phyloP scores from a whole-genome alignment of 148 eudicot genomes.

The Chenopodium album region DNA sequence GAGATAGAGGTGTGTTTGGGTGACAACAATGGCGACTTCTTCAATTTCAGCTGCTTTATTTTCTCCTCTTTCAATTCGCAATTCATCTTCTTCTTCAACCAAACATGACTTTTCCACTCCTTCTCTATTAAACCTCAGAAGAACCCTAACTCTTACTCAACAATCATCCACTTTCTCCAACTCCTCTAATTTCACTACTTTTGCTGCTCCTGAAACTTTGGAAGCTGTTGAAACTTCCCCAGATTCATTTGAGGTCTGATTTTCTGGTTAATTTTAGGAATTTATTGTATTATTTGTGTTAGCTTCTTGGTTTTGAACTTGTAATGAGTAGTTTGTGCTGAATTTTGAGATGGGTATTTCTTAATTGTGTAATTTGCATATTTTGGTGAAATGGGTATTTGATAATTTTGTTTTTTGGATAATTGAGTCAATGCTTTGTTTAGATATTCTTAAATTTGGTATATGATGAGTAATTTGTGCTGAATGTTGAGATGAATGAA shows the following conservation, averaged over 20 bases:
- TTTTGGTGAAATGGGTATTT: constrained; percentile 14
- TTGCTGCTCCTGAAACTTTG: constrained; percentile 48
- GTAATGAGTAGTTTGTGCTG: background rate
- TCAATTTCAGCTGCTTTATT: constrained; percentile 35
- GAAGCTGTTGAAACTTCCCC: constrained; percentile 27
- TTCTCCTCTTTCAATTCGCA: constrained; percentile 30
- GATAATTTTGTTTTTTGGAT: background rate
- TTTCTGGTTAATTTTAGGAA: background rate
- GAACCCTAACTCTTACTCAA: constrained; percentile 25
- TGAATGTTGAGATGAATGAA: background rate
- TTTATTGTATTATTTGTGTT: background rate
- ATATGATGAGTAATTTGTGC: no score
- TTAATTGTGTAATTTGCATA: background rate
- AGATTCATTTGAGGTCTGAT: constrained; percentile 23
- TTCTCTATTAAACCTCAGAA: constrained; percentile 21
- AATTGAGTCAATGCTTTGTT: background rate
- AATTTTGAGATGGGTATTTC: background rate
- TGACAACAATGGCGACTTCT: constrained; percentile 40
- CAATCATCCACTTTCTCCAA: background rate
- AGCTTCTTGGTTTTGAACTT: background rate
- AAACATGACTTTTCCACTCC: constrained; percentile 27
- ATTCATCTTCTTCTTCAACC: constrained; percentile 28
- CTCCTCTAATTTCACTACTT: constrained; percentile 21
- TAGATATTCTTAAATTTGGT: no score
- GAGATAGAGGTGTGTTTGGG: constrained; percentile 15